phyloP scores from a whole-genome alignment of 306 rosid species.

The Hippophae tibetana region DNA sequence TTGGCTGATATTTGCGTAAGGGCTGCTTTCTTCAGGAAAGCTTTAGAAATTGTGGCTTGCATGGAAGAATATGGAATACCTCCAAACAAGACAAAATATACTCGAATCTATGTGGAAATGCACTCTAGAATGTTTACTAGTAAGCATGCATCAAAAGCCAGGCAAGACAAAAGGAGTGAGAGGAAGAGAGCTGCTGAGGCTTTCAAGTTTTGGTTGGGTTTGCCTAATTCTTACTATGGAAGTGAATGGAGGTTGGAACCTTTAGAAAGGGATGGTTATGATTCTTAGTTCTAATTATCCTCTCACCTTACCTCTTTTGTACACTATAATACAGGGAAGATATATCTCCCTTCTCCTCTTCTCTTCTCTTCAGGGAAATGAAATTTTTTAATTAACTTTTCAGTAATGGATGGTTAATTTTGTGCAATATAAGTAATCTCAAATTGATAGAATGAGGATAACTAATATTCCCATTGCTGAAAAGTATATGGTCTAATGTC shows the following conservation, averaged over 20 bases:
- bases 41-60: constrained; percentile 92
- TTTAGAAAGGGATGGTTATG: constrained; percentile 43
- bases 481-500: too few relatives aligned
- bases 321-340: constrained; percentile 1
- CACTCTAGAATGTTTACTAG: constrained; percentile 97
- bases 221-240: constrained; percentile 92
- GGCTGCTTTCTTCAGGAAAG: constrained; percentile 88
- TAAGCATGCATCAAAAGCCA: constrained; percentile 89
- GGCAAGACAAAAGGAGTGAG: constrained; percentile 79
- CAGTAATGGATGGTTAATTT: too few relatives aligned
- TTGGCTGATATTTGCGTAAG: constrained; percentile 91
- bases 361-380: too few relatives aligned
- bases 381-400: too few relatives aligned
- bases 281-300: constrained; percentile 24
- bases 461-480: too few relatives aligned
- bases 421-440: too few relatives aligned
- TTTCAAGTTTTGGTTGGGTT: constrained; percentile 92
- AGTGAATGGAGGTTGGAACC: constrained; percentile 91
- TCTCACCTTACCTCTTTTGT: constrained; percentile 14
- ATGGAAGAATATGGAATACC: constrained; percentile 94
- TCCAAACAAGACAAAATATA: constrained; percentile 86
- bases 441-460: too few relatives aligned
- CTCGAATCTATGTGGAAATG: constrained; percentile 95
- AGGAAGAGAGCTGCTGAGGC: constrained; percentile 99
- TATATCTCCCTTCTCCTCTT: too few relatives aligned